These are phyloP conservation scores for Penicillium egyptiacum DNA, from an alignment of 495 filamentous ascomycete genomes.

Conservation along the genomic window DNA sequence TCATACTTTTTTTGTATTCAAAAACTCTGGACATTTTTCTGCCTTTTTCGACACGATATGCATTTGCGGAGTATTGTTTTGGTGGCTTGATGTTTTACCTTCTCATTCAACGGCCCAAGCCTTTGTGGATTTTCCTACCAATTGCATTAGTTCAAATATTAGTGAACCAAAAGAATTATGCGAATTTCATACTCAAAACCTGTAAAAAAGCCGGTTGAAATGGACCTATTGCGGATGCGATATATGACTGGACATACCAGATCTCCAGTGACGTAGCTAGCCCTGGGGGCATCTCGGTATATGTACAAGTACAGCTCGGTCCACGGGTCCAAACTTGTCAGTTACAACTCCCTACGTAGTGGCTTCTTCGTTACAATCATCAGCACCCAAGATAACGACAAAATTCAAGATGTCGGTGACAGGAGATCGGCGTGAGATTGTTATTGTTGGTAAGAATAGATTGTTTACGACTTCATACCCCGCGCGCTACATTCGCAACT, in stretches of 20 bases:
- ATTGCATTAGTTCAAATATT: conserved; percentile 5
- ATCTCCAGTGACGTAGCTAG: conserved; percentile 37
- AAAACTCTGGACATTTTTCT: conserved; percentile 6
- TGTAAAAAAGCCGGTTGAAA: conserved; percentile 8
- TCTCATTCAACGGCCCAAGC: conserved; percentile 10
- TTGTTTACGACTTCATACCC: conserved; percentile 26
- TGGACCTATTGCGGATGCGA: conserved; percentile 8
- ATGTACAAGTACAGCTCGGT: conserved; percentile 5
- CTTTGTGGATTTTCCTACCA: neutral
- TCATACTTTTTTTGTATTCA: conserved; percentile 7
- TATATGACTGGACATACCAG: conserved; percentile 30
- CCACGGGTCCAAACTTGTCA: neutral
- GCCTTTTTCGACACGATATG: conserved; percentile 20
- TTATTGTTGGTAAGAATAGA: conserved; percentile 62
- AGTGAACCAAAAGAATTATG: conserved; percentile 1
- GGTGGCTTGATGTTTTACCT: conserved; percentile 16
- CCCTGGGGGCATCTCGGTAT: neutral
- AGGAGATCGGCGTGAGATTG: conserved; percentile 58
- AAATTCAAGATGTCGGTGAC: conserved; percentile 37
- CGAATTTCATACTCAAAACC: neutral
- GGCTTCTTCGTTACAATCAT: conserved; percentile 31
- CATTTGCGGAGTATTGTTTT: conserved; percentile 30
- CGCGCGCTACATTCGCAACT: conserved; percentile 21
- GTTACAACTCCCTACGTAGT: conserved; percentile 20
- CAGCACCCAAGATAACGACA: conserved; percentile 22